A percentile compares a stretch with the other conserved stretches of the same genome.
Conservation (phyloP, 768 basidiomycete genomes). For the Auriscalpium microsporum region DNA sequence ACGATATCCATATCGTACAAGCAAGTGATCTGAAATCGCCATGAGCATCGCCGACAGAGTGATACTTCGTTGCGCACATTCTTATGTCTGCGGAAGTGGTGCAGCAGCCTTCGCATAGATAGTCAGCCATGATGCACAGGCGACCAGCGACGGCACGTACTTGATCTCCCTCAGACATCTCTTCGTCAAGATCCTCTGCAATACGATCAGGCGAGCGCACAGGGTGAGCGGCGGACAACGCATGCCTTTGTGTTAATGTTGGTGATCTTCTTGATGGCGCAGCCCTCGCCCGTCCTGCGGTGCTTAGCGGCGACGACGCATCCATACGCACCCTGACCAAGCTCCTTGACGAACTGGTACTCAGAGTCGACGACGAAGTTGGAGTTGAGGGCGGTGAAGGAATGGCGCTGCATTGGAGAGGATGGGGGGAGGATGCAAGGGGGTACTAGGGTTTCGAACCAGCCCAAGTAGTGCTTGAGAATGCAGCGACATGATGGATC, state of each 20-base stretch:
- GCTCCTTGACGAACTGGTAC: slow-evolving; percentile 93
- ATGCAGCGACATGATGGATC: too few relatives aligned
- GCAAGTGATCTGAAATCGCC: slow-evolving; percentile 68
- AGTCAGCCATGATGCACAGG: background rate
- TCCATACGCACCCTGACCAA: slow-evolving; percentile 93
- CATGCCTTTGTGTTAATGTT: slow-evolving; percentile 84
- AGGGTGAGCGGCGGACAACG: background rate
- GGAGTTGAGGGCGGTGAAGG: slow-evolving; percentile 77
- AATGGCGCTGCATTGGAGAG: slow-evolving; percentile 55
- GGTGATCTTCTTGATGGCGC: slow-evolving; percentile 94
- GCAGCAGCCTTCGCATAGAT: slow-evolving; percentile 54
- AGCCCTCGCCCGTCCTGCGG: slow-evolving; percentile 75
- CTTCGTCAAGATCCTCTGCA: slow-evolving; percentile 89
- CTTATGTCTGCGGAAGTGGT: slow-evolving; percentile 98
- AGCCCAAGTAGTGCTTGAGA: too few relatives aligned
- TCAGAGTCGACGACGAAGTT: slow-evolving; percentile 82
- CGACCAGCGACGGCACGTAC: slow-evolving; percentile 31
- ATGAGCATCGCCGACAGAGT: background rate
- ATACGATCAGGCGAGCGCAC: background rate
- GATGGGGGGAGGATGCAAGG: too few relatives aligned
- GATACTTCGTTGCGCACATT: slow-evolving; percentile 50
- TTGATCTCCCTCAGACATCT: slow-evolving; percentile 92
- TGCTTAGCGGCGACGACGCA: slow-evolving; percentile 85
- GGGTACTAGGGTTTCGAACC: too few relatives aligned
- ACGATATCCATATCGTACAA: slow-evolving; percentile 99